Conservation (phyloP, 305 asterid species). For the Monarda citriodora region DNA sequence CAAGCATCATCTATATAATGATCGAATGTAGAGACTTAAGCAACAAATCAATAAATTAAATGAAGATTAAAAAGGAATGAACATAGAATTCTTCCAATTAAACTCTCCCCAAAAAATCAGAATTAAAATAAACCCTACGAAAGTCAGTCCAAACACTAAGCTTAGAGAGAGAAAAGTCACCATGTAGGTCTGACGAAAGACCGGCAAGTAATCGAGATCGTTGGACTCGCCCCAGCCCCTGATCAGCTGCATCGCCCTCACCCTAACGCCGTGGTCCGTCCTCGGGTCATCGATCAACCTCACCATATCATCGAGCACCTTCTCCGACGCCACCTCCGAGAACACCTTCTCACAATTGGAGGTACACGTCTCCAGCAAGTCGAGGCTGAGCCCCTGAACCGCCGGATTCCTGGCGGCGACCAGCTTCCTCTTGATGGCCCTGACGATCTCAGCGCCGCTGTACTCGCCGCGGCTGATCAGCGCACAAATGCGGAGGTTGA, state of each 20-base stretch:
- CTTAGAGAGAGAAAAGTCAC: slow-evolving; percentile 31
- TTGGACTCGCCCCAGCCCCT: slow-evolving; percentile 94
- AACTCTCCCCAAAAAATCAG: too few species aligned
- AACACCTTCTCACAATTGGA: slow-evolving; percentile 94
- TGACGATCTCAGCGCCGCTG: slow-evolving; percentile 76
- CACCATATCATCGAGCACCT: slow-evolving; percentile 89
- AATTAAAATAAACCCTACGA: neutral
- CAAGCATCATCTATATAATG: neutral
- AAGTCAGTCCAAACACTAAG: neutral
- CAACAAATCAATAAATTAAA: neutral
- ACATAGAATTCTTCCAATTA: too few species aligned
- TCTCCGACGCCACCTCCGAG: slow-evolving; percentile 96
- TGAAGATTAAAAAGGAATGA: neutral
- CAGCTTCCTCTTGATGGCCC: slow-evolving; percentile 80
- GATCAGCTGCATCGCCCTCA: slow-evolving; percentile 84
- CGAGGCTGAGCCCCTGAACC: slow-evolving; percentile 61
- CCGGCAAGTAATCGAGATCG: slow-evolving; percentile 90
- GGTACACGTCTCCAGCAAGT: slow-evolving; percentile 84
- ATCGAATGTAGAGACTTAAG: slow-evolving; percentile 2
- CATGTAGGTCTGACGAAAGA: slow-evolving; percentile 82
- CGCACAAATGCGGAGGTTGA: slow-evolving; percentile 89
- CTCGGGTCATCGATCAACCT: slow-evolving; percentile 75
- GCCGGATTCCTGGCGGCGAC: slow-evolving; percentile 43
- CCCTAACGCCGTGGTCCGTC: slow-evolving; percentile 67
- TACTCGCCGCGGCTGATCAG: slow-evolving; percentile 71